Percentiles rank a stretch among this genome's conserved stretches.
These are phyloP conservation scores for Gossypioides kirkii DNA, from an alignment of 345 rosid genomes.

Conservation along the genomic window DNA sequence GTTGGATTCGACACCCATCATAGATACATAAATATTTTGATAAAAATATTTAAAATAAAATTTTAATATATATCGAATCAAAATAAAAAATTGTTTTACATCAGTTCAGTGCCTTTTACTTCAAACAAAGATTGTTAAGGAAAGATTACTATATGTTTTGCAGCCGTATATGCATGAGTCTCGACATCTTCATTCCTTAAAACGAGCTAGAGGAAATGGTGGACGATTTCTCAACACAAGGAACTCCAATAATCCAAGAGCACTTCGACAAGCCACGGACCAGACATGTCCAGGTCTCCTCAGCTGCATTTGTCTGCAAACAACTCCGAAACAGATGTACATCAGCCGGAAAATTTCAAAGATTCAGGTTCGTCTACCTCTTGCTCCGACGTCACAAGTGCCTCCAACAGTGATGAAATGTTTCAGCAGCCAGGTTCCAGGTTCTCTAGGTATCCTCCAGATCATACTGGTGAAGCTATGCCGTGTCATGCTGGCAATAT, in stretches of 20 bases:
- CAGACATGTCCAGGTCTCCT: neutral
- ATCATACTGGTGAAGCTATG: slow-evolving; percentile 23
- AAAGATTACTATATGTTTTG: no score
- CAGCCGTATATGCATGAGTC: slow-evolving; percentile 90
- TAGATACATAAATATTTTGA: no score
- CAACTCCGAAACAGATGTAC: no score
- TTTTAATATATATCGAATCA: no score
- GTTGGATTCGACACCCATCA: no score
- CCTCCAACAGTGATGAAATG: slow-evolving; percentile 37
- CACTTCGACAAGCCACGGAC: slow-evolving; percentile 19
- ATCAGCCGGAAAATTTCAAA: no score
- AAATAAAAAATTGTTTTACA: no score
- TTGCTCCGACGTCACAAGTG: slow-evolving; percentile 44
- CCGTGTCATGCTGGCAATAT: slow-evolving; percentile 29
- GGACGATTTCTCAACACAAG: slow-evolving; percentile 70
- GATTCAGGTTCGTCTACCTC: slow-evolving; percentile 28
- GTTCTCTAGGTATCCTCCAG: slow-evolving; percentile 43
- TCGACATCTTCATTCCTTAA: slow-evolving; percentile 72
- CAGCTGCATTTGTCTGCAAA: slow-evolving; percentile 13
- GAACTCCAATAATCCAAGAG: slow-evolving; percentile 39
- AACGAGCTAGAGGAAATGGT: slow-evolving; percentile 77
- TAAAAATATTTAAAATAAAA: no score
- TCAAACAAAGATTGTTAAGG: no score
- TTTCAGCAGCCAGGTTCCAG: slow-evolving; percentile 45
- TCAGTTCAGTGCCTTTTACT: no score